Conservation (phyloP, 345 rosid species). For the Pseudoturritis turrita region DNA sequence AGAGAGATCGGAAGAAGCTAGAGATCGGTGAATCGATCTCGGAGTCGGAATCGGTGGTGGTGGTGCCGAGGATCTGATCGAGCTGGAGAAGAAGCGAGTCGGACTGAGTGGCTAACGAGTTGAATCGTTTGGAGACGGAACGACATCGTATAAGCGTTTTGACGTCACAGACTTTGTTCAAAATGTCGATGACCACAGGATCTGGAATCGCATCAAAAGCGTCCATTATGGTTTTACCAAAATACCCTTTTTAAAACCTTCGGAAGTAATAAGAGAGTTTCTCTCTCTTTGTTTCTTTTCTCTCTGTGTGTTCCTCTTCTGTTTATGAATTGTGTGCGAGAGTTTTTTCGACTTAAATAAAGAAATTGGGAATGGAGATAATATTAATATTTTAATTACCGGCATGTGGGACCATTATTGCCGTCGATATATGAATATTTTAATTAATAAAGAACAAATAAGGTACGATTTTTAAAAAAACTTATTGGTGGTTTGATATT, state of each 20-base stretch:
- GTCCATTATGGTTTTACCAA: conserved; percentile 14
- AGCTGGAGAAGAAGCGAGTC: conserved; percentile 35
- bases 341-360: conserved; percentile 11
- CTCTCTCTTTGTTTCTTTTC: neutral
- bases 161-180: conserved; percentile 33
- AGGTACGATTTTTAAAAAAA: conserved; percentile 17
- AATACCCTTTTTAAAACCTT: conserved; percentile 20
- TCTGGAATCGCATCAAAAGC: conserved; percentile 35
- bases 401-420: conserved; percentile 35
- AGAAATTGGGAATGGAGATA: neutral
- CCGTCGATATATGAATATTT: conserved; percentile 16
- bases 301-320: neutral
- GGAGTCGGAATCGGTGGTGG: conserved; percentile 13
- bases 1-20: conserved; percentile 25
- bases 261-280: neutral
- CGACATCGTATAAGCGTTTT: conserved; percentile 33
- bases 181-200: conserved; percentile 30
- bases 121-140: conserved; percentile 31
- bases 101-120: conserved; percentile 28
- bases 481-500: conserved; percentile 14
- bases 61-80: conserved; percentile 27
- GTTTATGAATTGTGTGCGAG: neutral
- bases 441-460: conserved; percentile 12
- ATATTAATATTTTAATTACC: neutral
- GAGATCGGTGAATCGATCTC: conserved; percentile 20